These are phyloP conservation scores for Trametes sanguinea DNA, from an alignment of 768 basidiomycete genomes.

Conservation along the genomic window DNA sequence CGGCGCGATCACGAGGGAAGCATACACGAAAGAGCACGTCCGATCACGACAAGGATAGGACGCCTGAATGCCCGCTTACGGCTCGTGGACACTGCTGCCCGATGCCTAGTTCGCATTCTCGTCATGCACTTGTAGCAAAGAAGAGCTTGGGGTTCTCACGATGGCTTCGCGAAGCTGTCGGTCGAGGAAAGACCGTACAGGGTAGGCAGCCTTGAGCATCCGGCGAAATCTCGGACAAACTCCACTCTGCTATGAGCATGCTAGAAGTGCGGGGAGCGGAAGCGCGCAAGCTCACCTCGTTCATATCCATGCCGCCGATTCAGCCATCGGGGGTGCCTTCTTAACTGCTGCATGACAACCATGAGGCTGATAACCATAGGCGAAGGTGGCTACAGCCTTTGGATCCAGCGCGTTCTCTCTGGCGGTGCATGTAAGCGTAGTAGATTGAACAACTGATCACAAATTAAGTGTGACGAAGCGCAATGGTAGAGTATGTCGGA, in stretches of 20 bases:
- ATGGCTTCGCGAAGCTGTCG: background rate
- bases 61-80: background rate
- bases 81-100: too few species aligned
- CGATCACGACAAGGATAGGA: background rate
- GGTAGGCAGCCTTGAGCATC: background rate
- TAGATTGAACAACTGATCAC: background rate
- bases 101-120: background rate
- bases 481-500: constrained; percentile 1
- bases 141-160: background rate
- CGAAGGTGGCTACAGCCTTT: background rate
- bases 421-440: background rate
- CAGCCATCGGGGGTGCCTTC: constrained; percentile 7
- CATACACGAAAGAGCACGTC: background rate
- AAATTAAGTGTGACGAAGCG: background rate
- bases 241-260: background rate
- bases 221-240: constrained; percentile 3
- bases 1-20: constrained; percentile 17
- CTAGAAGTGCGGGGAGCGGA: background rate
- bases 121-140: background rate
- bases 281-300: constrained; percentile 1
- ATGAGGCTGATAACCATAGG: background rate
- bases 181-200: background rate
- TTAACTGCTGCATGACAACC: background rate
- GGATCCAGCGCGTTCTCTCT: background rate
- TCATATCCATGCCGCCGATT: background rate